A percentile compares a stretch with the other conserved stretches of the same genome.
Conservation (phyloP, 2,329 filamentous ascomycete genomes). For the Stemphylium vesicarium region DNA sequence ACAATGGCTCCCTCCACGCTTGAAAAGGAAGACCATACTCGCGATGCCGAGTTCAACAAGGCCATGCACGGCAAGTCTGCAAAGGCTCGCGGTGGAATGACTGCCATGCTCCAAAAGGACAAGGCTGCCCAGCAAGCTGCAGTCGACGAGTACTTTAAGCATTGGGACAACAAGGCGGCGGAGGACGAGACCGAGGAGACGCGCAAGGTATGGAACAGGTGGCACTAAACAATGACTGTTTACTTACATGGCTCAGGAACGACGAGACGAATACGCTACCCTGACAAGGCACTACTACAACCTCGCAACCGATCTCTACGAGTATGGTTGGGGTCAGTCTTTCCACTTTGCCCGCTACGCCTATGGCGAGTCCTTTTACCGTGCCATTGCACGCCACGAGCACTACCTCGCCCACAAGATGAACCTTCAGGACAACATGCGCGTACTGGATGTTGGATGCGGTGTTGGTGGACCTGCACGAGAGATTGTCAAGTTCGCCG, state of each 20-base stretch:
- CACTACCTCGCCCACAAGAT: slow-evolving; percentile 95
- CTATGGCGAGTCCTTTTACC: slow-evolving; percentile 81
- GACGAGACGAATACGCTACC: slow-evolving; percentile 88
- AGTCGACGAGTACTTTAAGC: slow-evolving; percentile 93
- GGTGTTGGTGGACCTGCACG: slow-evolving; percentile 94
- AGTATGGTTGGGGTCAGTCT: slow-evolving; percentile 94
- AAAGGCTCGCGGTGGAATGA: slow-evolving; percentile 72
- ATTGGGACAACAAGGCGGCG: slow-evolving; percentile 86
- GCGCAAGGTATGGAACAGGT: slow-evolving; percentile 66
- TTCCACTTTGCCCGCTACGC: slow-evolving; percentile 99
- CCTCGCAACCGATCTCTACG: slow-evolving; percentile 93
- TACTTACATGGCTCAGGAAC: slow-evolving; percentile 62
- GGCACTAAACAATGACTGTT: background rate
- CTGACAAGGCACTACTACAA: slow-evolving; percentile 97
- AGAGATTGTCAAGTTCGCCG: slow-evolving; percentile 96
- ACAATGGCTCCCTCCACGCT: slow-evolving; percentile 65
- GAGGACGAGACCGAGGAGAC: slow-evolving; percentile 82
- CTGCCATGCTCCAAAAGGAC: slow-evolving; percentile 87
- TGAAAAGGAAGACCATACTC: slow-evolving; percentile 80
- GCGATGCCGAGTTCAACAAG: slow-evolving; percentile 91
- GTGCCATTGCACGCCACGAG: slow-evolving; percentile 94
- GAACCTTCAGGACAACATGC: slow-evolving; percentile 83
- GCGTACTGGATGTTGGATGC: slow-evolving; percentile 93
- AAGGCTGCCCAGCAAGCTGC: slow-evolving; percentile 77
- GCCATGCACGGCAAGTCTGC: slow-evolving; percentile 81